phyloP scores from a whole-genome alignment of 2,329 filamentous ascomycete genomes.

The Aulographum hederae region DNA sequence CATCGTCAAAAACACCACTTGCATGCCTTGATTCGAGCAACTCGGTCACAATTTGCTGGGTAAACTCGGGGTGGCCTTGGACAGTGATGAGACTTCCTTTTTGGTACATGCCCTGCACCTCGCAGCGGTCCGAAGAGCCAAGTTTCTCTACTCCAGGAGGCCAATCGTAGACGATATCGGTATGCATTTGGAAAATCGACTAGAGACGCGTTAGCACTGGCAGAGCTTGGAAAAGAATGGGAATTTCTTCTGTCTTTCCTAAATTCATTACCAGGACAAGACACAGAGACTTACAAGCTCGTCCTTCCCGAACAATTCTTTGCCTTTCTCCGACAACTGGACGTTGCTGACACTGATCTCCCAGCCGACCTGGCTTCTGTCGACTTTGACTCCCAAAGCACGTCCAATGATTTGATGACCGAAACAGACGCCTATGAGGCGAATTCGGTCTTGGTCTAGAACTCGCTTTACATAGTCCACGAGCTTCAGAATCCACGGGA shows the following conservation, averaged over 20 bases:
- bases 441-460: conserved; percentile 42
- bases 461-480: conserved; percentile 48
- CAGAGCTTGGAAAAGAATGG: too few species aligned
- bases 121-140: conserved; percentile 46
- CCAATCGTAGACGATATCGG: conserved; percentile 50
- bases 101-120: conserved; percentile 64
- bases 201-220: conserved; percentile 19
- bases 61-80: conserved; percentile 80
- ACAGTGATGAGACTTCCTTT: conserved; percentile 51
- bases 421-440: conserved; percentile 69
- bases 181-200: conserved; percentile 74
- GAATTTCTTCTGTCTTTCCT: too few species aligned
- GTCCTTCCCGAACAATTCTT: conserved; percentile 50
- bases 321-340: conserved; percentile 49
- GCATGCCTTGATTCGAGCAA: conserved; percentile 46
- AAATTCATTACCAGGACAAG: background rate
- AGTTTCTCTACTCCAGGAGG: conserved; percentile 44
- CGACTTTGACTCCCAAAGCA: conserved; percentile 50
- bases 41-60: conserved; percentile 48
- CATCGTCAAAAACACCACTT: conserved; percentile 51
- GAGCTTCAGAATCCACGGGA: conserved; percentile 59
- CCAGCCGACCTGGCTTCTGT: conserved; percentile 52
- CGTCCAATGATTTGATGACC: conserved; percentile 72
- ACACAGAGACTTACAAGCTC: conserved; percentile 29
- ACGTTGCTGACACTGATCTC: conserved; percentile 61